These are phyloP conservation scores for Castanea sativa DNA, from an alignment of 306 rosid genomes.

Conservation along the genomic window DNA sequence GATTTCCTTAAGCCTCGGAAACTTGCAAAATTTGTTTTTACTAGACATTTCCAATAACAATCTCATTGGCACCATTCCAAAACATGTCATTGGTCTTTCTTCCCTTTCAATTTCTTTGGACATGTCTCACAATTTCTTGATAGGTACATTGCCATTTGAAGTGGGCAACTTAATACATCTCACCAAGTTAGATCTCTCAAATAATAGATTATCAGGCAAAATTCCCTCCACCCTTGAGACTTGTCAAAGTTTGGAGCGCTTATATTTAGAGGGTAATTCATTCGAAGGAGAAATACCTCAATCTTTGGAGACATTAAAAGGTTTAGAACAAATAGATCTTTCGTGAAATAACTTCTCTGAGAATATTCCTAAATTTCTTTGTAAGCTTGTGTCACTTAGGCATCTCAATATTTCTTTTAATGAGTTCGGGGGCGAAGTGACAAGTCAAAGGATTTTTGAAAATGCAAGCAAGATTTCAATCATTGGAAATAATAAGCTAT, in stretches of 20 bases:
- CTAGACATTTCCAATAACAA: too few relatives aligned
- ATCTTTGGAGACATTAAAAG: conserved; percentile 28
- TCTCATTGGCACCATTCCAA: too few relatives aligned
- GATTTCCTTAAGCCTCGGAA: too few relatives aligned
- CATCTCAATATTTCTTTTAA: too few relatives aligned
- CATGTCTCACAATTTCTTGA: conserved; percentile 32
- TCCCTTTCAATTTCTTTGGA: too few relatives aligned
- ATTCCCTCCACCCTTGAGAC: conserved; percentile 37
- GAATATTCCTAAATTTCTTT: conserved; percentile 20
- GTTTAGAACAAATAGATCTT: conserved; percentile 32
- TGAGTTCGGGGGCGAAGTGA: too few relatives aligned
- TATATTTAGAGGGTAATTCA: conserved; percentile 34
- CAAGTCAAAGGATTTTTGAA: too few relatives aligned
- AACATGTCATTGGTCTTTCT: too few relatives aligned
- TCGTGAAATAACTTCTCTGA: conserved; percentile 37
- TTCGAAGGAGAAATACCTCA: conserved; percentile 38
- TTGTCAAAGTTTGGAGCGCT: conserved; percentile 26
- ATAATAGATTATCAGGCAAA: conserved; percentile 32
- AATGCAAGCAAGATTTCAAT: too few relatives aligned
- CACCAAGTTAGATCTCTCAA: conserved; percentile 25
- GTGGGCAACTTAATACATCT: conserved; percentile 28
- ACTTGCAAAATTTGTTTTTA: too few relatives aligned
- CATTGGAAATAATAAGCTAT: too few relatives aligned
- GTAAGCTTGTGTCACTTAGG: too few relatives aligned
- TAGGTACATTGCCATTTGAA: conserved; percentile 35